These are phyloP conservation scores for Dovyalis caffra DNA, from an alignment of 345 rosid genomes.

Conservation along the genomic window DNA sequence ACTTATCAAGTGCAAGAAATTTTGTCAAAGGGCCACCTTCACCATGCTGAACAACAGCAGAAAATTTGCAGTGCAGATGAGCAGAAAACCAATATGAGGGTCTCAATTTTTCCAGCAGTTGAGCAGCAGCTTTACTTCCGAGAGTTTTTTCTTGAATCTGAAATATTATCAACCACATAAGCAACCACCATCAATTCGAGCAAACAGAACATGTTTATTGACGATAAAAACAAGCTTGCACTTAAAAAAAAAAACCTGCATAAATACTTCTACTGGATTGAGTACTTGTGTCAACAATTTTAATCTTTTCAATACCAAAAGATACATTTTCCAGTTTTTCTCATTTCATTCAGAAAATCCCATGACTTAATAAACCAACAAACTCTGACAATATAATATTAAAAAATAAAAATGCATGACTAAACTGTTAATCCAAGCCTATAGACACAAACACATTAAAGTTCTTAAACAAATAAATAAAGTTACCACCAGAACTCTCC, in stretches of 20 bases:
- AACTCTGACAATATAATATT: no score
- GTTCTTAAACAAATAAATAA: no score
- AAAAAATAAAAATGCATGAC: no score
- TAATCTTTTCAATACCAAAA: background rate
- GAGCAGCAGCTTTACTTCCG: constrained; percentile 89
- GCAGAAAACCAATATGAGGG: constrained; percentile 93
- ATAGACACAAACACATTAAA: no score
- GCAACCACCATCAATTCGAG: background rate
- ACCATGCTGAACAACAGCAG: constrained; percentile 83
- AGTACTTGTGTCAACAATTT: no score
- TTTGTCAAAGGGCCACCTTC: constrained; percentile 67
- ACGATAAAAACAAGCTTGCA: background rate
- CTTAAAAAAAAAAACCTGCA: background rate
- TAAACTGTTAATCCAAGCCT: no score
- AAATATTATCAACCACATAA: constrained; percentile 15
- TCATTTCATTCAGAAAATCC: background rate
- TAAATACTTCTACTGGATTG: background rate
- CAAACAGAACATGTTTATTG: background rate
- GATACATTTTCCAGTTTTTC: background rate
- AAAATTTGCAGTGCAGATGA: constrained; percentile 87
- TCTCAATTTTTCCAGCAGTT: constrained; percentile 69
- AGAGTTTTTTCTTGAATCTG: constrained; percentile 66
- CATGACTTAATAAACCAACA: no score
- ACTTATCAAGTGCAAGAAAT: constrained; percentile 91
- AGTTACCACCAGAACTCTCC: no score